These are phyloP conservation scores for Aspergillus caelatus DNA, from an alignment of 2,329 filamentous ascomycete species.

Conservation along the genomic window DNA sequence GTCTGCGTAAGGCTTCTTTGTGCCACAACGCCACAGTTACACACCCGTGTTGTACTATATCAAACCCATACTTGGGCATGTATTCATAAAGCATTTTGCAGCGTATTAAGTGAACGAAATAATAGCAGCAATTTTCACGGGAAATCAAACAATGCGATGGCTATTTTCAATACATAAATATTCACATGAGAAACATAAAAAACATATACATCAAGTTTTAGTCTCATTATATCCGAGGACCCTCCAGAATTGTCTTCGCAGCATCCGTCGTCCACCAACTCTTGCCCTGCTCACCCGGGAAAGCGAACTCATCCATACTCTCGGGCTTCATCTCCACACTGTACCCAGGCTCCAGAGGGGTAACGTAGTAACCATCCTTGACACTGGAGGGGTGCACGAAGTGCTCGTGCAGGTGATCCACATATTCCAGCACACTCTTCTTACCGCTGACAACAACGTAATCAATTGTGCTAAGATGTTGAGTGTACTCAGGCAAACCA, in stretches of 20 bases:
- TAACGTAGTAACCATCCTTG: slow-evolving; percentile 84
- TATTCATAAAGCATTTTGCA: slow-evolving; percentile 6
- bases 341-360: slow-evolving; percentile 80
- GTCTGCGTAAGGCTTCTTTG: background rate
- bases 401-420: slow-evolving; percentile 92
- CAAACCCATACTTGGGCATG: background rate
- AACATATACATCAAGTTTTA: slow-evolving; percentile 1
- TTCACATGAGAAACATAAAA: slow-evolving; percentile 6
- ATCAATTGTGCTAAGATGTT: slow-evolving; percentile 89
- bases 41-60: slow-evolving; percentile 1
- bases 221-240: slow-evolving; percentile 37
- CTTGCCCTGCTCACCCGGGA: slow-evolving; percentile 74
- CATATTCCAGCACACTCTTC: slow-evolving; percentile 82
- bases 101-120: background rate
- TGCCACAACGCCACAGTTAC: background rate
- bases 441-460: slow-evolving; percentile 85
- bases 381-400: slow-evolving; percentile 81
- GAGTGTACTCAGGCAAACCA: slow-evolving; percentile 89
- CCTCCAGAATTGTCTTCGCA: slow-evolving; percentile 73
- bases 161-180: slow-evolving; percentile 4
- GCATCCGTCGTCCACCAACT: slow-evolving; percentile 86
- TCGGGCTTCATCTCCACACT: slow-evolving; percentile 91
- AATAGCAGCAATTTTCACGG: background rate
- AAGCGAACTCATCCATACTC: slow-evolving; percentile 79
- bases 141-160: background rate